phyloP scores from a whole-genome alignment of 2,329 filamentous ascomycete species.

The Colletotrichum tanaceti region DNA sequence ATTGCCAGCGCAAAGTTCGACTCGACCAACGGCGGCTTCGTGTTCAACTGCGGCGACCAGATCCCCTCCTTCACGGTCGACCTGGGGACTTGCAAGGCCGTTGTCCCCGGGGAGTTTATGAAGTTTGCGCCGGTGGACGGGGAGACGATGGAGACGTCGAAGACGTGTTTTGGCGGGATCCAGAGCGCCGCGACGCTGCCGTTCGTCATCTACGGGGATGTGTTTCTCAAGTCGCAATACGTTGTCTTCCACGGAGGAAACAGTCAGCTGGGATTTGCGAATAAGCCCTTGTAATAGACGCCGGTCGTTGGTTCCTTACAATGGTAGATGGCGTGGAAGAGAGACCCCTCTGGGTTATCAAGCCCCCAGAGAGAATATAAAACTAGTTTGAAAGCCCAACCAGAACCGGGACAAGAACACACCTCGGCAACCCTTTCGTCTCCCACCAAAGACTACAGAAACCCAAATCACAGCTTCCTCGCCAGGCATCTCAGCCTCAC shows the following conservation, averaged over 20 bases:
- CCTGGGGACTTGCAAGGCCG: conserved; percentile 50
- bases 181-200: conserved; percentile 52
- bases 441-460: too few species aligned
- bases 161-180: conserved; percentile 52
- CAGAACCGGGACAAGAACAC: not conserved
- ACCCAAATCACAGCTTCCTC: conserved; percentile 48
- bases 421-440: too few species aligned
- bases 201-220: conserved; percentile 55
- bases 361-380: too few species aligned
- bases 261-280: conserved; percentile 53
- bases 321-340: not conserved
- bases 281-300: conserved; percentile 46
- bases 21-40: conserved; percentile 62
- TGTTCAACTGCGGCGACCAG: conserved; percentile 65
- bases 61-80: conserved; percentile 58
- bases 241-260: conserved; percentile 54
- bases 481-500: conserved; percentile 64
- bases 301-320: not conserved
- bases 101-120: conserved; percentile 53
- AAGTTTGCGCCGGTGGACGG: conserved; percentile 50
- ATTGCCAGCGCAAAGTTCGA: conserved; percentile 63
- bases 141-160: conserved; percentile 32
- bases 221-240: conserved; percentile 59
- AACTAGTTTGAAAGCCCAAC: not conserved
- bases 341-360: too few species aligned